Conservation (phyloP, 176 grass and related monocot species). For the Bolboschoenus planiculmis region DNA sequence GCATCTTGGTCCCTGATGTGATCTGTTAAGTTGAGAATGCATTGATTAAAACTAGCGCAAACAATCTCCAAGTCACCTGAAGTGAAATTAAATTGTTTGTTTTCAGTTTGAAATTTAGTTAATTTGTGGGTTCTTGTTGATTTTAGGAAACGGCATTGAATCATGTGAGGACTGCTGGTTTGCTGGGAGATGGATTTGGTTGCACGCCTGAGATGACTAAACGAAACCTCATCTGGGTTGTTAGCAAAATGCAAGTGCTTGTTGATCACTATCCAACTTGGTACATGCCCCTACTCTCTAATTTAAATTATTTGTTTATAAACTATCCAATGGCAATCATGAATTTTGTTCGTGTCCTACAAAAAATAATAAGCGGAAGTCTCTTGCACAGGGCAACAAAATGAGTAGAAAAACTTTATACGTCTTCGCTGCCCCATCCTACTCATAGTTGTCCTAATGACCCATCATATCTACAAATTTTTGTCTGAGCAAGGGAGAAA, state of each 20-base stretch:
- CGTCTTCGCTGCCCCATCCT: background rate
- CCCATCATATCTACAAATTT: background rate
- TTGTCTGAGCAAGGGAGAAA: background rate
- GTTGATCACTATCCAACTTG: slow-evolving; percentile 85
- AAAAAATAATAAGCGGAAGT: background rate
- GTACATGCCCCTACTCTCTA: slow-evolving; percentile 35
- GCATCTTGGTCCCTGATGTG: background rate
- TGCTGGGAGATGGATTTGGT: slow-evolving; percentile 89
- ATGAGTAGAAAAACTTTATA: background rate
- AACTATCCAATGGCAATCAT: background rate
- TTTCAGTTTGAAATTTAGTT: background rate
- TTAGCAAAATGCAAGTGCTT: slow-evolving; percentile 85
- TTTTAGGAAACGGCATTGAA: slow-evolving; percentile 58
- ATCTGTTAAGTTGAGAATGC: background rate
- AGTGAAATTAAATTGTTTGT: background rate
- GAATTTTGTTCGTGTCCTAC: background rate
- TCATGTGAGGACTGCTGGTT: slow-evolving; percentile 75
- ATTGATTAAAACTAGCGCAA: background rate
- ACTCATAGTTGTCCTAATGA: background rate
- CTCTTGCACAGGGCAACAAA: background rate
- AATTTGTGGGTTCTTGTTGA: background rate
- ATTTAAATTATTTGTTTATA: background rate
- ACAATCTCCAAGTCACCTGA: background rate
- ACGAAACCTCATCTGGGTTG: slow-evolving; percentile 93
- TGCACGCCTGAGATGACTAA: slow-evolving; percentile 96